These are phyloP conservation scores for Isabelozyma heimii DNA, from an alignment of 805 yeast species.

Conservation along the genomic window DNA sequence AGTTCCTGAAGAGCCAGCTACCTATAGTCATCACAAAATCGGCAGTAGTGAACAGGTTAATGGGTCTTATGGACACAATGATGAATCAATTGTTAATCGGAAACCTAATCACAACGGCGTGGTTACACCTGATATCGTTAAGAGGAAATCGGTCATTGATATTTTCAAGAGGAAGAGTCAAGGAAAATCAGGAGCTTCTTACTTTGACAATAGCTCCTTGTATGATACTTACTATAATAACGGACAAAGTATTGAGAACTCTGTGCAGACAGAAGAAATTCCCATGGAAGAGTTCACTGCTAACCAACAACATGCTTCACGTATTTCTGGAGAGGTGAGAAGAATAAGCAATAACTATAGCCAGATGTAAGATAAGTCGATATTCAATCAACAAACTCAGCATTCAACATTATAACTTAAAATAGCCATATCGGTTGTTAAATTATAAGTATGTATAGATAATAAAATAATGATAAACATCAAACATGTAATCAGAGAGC, in stretches of 20 bases:
- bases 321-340: conserved; percentile 16
- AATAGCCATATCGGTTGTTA: too few species aligned
- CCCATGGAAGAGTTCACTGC: conserved; percentile 41
- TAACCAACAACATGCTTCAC: conserved; percentile 17
- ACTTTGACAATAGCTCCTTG: conserved; percentile 28
- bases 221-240: conserved; percentile 30
- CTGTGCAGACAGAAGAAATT: conserved; percentile 48
- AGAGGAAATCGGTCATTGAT: too few species aligned
- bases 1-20: not conserved
- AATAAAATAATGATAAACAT: too few species aligned
- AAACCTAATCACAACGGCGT: not conserved
- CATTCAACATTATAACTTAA: too few species aligned
- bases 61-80: not conserved
- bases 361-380: too few species aligned
- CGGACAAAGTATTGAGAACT: conserved; percentile 28
- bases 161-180: conserved; percentile 26
- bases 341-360: conserved; percentile 6
- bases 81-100: conserved; percentile 4
- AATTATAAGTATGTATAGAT: too few species aligned
- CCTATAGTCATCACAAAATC: not conserved
- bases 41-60: conserved; percentile 16
- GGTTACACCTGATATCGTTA: not conserved
- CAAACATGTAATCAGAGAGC: too few species aligned
- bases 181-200: conserved; percentile 18
- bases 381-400: too few species aligned